Evolutionary conservation across 805 yeast genomes (phyloP).

Genomic region (Nakazawaea wickerhamii): DNA sequence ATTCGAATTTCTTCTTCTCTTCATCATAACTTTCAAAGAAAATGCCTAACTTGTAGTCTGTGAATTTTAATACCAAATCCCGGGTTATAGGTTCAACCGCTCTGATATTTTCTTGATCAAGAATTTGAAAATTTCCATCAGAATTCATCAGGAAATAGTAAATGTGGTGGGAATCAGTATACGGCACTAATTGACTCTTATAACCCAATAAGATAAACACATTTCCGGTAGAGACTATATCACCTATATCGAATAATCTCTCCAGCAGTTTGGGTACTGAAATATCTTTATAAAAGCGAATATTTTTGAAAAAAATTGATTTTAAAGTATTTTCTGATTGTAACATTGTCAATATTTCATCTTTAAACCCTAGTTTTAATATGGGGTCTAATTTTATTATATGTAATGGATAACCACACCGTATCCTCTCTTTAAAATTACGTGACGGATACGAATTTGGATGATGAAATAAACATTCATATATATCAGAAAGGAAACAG

Average conservation of each 20-base stretch:
- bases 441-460: too few species aligned
- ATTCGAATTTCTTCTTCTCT: background rate
- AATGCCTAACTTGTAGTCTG: constrained; percentile 7
- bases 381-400: background rate
- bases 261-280: background rate
- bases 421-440: too few species aligned
- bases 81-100: too few species aligned
- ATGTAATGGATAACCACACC: background rate
- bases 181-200: background rate
- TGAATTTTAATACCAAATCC: background rate
- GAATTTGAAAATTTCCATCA: constrained; percentile 6
- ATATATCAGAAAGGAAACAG: background rate
- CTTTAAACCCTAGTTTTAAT: background rate
- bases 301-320: background rate
- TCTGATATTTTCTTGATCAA: constrained; percentile 2
- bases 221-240: constrained; percentile 1
- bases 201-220: background rate
- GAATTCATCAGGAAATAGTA: constrained; percentile 6
- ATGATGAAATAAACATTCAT: too few species aligned
- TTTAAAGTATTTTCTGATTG: background rate
- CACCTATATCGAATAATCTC: constrained; percentile 4
- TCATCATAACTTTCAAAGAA: constrained; percentile 10
- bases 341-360: too few species aligned
- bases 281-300: background rate
- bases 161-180: background rate